phyloP scores from a whole-genome alignment of 805 yeast species.

The Starmerella sp. region DNA sequence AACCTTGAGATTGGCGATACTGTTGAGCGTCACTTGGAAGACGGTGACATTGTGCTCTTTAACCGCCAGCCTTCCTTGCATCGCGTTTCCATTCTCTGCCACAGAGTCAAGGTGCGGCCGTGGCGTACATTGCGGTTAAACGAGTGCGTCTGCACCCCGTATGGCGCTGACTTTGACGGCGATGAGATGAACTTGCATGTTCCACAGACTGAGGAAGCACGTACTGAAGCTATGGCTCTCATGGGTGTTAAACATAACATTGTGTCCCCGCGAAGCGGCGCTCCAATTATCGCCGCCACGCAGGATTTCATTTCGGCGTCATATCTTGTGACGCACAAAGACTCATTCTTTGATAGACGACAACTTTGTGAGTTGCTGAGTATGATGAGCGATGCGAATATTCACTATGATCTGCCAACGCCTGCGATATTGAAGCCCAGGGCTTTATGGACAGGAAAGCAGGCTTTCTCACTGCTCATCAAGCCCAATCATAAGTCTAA shows the following conservation, averaged over 20 bases:
- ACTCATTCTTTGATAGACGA: slow-evolving; percentile 82
- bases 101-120: slow-evolving; percentile 90
- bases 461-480: slow-evolving; percentile 77
- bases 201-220: slow-evolving; percentile 97
- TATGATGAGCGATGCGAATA: slow-evolving; percentile 90
- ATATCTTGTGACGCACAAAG: slow-evolving; percentile 82
- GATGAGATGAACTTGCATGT: slow-evolving; percentile 99
- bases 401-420: slow-evolving; percentile 87
- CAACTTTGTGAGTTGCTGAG: slow-evolving; percentile 69
- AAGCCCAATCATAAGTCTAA: slow-evolving; percentile 66
- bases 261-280: slow-evolving; percentile 94
- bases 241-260: slow-evolving; percentile 97
- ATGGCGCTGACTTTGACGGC: slow-evolving; percentile 98
- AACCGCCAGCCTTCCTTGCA: slow-evolving; percentile 98
- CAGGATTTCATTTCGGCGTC: slow-evolving; percentile 99
- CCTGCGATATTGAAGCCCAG: slow-evolving; percentile 88
- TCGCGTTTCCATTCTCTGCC: slow-evolving; percentile 84
- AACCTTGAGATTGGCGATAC: slow-evolving; percentile 76
- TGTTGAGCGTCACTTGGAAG: slow-evolving; percentile 93
- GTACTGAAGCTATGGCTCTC: slow-evolving; percentile 95
- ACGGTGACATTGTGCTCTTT: slow-evolving; percentile 90
- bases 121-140: slow-evolving; percentile 96
- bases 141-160: slow-evolving; percentile 98
- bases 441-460: slow-evolving; percentile 95
- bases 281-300: slow-evolving; percentile 98